These are phyloP conservation scores for Diutina scorzettiae DNA, from an alignment of 1,139 yeast species.

Conservation along the genomic window DNA sequence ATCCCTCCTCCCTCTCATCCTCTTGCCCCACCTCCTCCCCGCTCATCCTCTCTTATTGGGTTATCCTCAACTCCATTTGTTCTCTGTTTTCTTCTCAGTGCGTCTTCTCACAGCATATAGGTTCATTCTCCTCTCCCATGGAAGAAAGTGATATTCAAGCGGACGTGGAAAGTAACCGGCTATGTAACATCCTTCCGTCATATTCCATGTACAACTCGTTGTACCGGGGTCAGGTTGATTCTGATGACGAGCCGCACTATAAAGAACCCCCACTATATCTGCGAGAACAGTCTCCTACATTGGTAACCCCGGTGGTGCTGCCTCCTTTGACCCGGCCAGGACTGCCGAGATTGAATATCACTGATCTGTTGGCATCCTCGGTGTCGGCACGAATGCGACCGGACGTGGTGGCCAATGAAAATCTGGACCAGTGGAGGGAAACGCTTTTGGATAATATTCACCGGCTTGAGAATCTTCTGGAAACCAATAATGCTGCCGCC, in stretches of 20 bases:
- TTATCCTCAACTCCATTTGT: too few species aligned
- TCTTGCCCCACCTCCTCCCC: too few species aligned
- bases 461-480: slow-evolving; percentile 22
- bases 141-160: too few species aligned
- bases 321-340: background rate
- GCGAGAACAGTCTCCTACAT: background rate
- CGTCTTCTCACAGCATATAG: too few species aligned
- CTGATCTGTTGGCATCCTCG: background rate
- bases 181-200: slow-evolving; percentile 5
- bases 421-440: slow-evolving; percentile 22
- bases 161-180: background rate
- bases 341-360: background rate
- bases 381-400: background rate
- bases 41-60: too few species aligned
- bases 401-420: slow-evolving; percentile 21
- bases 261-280: slow-evolving; percentile 1
- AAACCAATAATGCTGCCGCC: slow-evolving; percentile 17
- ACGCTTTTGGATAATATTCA: slow-evolving; percentile 29
- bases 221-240: background rate
- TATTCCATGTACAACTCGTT: slow-evolving; percentile 5
- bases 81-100: too few species aligned
- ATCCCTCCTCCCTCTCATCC: too few species aligned
- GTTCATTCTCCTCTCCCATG: too few species aligned
- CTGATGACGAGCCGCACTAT: background rate
- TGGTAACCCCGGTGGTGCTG: background rate